Base-by-base conservation (phyloP, 768 basidiomycete genomes). In the Boletus coccyginus region DNA sequence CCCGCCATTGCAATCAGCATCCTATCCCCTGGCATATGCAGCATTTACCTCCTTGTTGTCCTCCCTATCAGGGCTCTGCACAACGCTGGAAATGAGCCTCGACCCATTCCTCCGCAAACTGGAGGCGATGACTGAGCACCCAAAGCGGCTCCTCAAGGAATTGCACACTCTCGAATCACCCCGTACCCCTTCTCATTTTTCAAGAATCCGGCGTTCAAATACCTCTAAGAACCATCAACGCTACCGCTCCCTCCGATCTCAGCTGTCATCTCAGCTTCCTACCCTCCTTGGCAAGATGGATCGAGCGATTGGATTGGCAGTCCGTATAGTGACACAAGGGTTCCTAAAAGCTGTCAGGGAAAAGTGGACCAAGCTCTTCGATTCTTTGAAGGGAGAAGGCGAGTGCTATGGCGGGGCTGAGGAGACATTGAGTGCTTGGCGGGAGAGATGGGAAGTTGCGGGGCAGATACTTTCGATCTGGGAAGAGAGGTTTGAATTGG, bases 361-460 rank as follows among this genome's bases (percentile, higher is more conserved):
- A 39, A 75, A 77, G 35, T 92, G 90, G 90, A 77, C 74, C 2
- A 81, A 82, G 9, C 70, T 92, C 13, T 91, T 89, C 88, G 85
- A 89, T 52, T 87, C 85, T 71, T 68, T 88, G 19, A 71, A 80
- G 10, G 81, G 84, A 6, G 85, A 85, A 46, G 84, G 82, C 3
- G 85, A 86, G 73, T 68, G 77, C 72, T 83, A 84, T 61, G 84
- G 77, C 0, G 84, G 84, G 12, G 75, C 77, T 11, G 77, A 75
- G 27, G 88, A 90, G 73, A 90, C 88, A 11, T 69, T 82, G 19
- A 74, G 74, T 0, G 83, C 88, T 7, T 92, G 88, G 88, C 71
- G 74, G 61, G 70, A 70, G 45, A 75, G 88, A 16, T 90, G 82
- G 81, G 73, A 64, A 12, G 85, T 6, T 2, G 52, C 29, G 14